These are phyloP conservation scores for Tilletia caries DNA, from an alignment of 1,284 basidiomycete genomes.

Conservation along the genomic window DNA sequence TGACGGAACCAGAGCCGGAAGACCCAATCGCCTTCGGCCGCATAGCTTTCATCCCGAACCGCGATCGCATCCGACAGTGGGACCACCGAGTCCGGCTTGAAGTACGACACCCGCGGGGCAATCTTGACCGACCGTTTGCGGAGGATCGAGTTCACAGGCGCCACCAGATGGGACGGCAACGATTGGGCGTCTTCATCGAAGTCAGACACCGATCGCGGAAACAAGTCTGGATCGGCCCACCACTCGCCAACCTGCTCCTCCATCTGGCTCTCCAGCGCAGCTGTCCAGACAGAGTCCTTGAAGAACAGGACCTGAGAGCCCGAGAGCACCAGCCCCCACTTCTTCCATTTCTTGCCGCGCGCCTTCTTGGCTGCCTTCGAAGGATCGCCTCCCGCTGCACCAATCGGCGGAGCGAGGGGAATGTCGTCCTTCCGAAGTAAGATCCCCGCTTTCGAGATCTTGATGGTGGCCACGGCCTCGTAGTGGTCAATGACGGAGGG, in stretches of 20 bases:
- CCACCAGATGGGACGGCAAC: background rate
- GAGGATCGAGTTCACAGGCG: constrained; percentile 21
- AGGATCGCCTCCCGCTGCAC: constrained; percentile 55
- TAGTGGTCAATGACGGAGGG: constrained; percentile 18
- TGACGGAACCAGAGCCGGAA: constrained; percentile 63
- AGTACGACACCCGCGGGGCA: constrained; percentile 62
- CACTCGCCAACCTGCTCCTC: constrained; percentile 46
- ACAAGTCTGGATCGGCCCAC: constrained; percentile 11
- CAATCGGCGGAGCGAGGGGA: constrained; percentile 9
- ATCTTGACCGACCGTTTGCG: constrained; percentile 50
- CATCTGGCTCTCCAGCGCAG: constrained; percentile 61
- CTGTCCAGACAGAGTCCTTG: constrained; percentile 73
- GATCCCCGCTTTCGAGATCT: constrained; percentile 76
- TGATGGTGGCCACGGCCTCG: constrained; percentile 59
- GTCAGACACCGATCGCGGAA: constrained; percentile 17
- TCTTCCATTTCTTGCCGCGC: constrained; percentile 77
- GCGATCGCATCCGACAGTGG: constrained; percentile 60
- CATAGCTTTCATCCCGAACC: constrained; percentile 37
- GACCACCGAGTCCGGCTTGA: constrained; percentile 82
- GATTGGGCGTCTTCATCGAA: background rate
- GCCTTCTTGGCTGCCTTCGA: constrained; percentile 73
- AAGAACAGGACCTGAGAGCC: constrained; percentile 88
- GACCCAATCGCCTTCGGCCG: constrained; percentile 64
- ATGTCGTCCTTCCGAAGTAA: constrained; percentile 68
- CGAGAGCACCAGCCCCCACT: constrained; percentile 80